Conservation (phyloP, 495 filamentous ascomycete genomes). For the Trichoderma parareesei region DNA sequence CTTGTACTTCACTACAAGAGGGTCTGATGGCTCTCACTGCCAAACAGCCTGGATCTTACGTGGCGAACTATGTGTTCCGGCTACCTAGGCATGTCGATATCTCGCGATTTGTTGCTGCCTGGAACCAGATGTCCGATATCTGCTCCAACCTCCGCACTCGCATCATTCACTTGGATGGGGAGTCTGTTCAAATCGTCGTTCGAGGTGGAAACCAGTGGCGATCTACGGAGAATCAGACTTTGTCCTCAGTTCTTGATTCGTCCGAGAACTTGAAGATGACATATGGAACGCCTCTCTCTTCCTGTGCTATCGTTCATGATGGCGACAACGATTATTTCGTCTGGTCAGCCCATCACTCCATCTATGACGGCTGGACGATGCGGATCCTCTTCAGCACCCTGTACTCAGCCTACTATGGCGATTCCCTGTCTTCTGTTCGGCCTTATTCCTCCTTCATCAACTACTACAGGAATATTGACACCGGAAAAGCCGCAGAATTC, state of each 20-base stretch:
- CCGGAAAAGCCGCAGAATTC: background rate
- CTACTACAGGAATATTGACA: background rate
- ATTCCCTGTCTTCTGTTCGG: background rate
- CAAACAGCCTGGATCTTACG: constrained; percentile 27
- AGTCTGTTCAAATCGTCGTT: background rate
- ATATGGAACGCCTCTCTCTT: background rate
- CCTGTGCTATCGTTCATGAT: background rate
- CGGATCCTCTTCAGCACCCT: background rate
- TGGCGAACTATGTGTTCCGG: constrained; percentile 27
- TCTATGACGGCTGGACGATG: constrained; percentile 12
- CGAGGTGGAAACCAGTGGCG: background rate
- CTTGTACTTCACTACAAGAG: constrained; percentile 42
- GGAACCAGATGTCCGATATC: background rate
- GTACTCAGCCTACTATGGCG: background rate
- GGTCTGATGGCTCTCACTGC: constrained; percentile 34
- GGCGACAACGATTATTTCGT: background rate
- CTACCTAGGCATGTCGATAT: constrained; percentile 31
- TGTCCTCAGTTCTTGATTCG: background rate
- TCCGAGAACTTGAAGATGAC: background rate
- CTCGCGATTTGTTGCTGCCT: background rate
- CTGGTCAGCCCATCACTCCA: constrained; percentile 11
- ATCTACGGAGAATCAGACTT: background rate
- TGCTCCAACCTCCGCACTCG: background rate
- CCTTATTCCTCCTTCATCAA: constrained; percentile 7
- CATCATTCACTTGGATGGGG: background rate